Evolutionary conservation across 2,329 filamentous ascomycete genomes (phyloP).

Genomic region (Plenodomus tracheiphilus): DNA sequence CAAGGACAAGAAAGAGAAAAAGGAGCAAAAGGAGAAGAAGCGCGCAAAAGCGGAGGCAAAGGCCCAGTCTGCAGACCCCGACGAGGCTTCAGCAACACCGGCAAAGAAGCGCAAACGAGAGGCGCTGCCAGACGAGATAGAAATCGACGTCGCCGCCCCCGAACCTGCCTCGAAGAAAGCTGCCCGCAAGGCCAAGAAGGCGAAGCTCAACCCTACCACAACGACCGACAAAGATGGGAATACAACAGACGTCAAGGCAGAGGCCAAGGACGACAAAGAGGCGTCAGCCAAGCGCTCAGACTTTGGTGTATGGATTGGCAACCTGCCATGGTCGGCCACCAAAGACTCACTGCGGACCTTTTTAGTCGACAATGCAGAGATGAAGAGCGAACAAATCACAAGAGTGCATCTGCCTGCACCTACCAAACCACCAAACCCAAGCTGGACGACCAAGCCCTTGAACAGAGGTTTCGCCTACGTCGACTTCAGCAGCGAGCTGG

Average conservation of each 20-base stretch:
- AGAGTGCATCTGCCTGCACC: slow-evolving; percentile 77
- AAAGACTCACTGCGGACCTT: slow-evolving; percentile 76
- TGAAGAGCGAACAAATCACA: slow-evolving; percentile 71
- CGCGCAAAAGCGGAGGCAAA: slow-evolving; percentile 21
- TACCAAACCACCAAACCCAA: slow-evolving; percentile 35
- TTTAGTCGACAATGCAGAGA: slow-evolving; percentile 68
- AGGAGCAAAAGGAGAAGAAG: slow-evolving; percentile 31
- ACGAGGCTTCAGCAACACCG: slow-evolving; percentile 22
- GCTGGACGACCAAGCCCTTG: slow-evolving; percentile 56
- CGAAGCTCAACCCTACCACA: slow-evolving; percentile 54
- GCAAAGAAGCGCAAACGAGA: slow-evolving; percentile 58
- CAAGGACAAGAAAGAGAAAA: slow-evolving; percentile 32
- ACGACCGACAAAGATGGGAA: slow-evolving; percentile 5
- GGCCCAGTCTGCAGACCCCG: slow-evolving; percentile 13
- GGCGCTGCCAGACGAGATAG: slow-evolving; percentile 67
- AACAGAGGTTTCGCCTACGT: slow-evolving; percentile 98
- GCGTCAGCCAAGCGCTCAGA: slow-evolving; percentile 65
- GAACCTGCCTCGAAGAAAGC: slow-evolving; percentile 96
- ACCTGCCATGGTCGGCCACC: slow-evolving; percentile 82
- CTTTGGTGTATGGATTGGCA: slow-evolving; percentile 93
- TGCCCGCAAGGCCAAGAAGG: slow-evolving; percentile 86
- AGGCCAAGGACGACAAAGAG: slow-evolving; percentile 38
- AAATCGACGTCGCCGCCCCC: slow-evolving; percentile 86
- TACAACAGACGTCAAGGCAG: slow-evolving; percentile 8
- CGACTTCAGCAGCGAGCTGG: slow-evolving; percentile 74